Evolutionary conservation across 306 rosid genomes (phyloP).

Genomic region (Arachis hypogaea): DNA sequence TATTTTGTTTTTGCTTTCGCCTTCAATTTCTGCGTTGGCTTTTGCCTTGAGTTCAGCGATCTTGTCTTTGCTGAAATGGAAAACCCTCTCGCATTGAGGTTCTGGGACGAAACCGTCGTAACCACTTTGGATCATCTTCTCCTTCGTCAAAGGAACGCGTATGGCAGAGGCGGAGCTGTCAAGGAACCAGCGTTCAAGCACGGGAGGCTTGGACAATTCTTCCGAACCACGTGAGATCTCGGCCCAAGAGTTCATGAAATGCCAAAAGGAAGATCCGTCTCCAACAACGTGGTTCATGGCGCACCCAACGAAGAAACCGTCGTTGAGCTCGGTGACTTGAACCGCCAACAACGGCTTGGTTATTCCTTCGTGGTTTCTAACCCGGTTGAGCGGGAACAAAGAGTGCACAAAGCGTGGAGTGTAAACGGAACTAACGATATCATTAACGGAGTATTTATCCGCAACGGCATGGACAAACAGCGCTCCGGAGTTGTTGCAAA

Average conservation of each 20-base stretch:
- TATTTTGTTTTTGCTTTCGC: too few relatives aligned
- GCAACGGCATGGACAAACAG: slow-evolving; percentile 38
- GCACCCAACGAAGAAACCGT: slow-evolving; percentile 44
- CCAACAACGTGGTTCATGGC: slow-evolving; percentile 40
- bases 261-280: slow-evolving; percentile 49
- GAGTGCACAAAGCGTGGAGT: slow-evolving; percentile 38
- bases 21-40: too few relatives aligned
- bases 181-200: slow-evolving; percentile 4
- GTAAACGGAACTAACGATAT: slow-evolving; percentile 28
- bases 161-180: neutral
- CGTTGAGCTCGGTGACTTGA: slow-evolving; percentile 36
- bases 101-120: neutral
- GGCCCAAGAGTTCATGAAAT: slow-evolving; percentile 49
- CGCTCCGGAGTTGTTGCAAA: slow-evolving; percentile 39
- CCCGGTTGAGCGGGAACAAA: slow-evolving; percentile 41
- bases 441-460: neutral
- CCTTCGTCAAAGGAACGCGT: slow-evolving; percentile 27
- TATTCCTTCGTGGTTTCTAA: slow-evolving; percentile 28
- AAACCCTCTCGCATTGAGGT: slow-evolving; percentile 11
- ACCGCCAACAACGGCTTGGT: neutral
- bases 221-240: slow-evolving; percentile 29
- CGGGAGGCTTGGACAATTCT: neutral
- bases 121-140: slow-evolving; percentile 1
- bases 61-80: slow-evolving; percentile 38
- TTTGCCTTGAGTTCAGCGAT: too few relatives aligned